Evolutionary conservation across 495 filamentous ascomycete genomes (phyloP), one percentile per base, ranked within the genome.

Genomic region (Daldinia childiae): DNA sequence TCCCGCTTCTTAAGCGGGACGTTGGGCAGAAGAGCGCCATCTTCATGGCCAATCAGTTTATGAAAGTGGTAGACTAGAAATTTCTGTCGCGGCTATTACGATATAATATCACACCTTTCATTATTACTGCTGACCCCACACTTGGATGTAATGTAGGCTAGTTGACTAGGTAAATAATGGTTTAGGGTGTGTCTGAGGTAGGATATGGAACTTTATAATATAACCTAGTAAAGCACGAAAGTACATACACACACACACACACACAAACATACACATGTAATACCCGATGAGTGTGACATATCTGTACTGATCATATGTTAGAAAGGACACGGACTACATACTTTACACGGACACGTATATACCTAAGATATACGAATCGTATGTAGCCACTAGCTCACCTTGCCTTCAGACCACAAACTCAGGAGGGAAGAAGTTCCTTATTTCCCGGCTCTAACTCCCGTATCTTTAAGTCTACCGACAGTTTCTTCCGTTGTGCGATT

Each of bases 21-120:
- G 21, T 68, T 38, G 36, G 50, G 61, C 63, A 67, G 62, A 76
- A 74, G 62, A 66, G 51, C 32, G 1, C 48, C n/a, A 59, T 54
- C 48, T 64, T 69, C 58, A 59, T 70, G 41, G 68, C 71, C 43
- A 76, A 76, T 66, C 71, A 73, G 55, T 76, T 64, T 66, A 78
- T 78, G 76, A 76, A 76, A 36, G 76, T 67, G 6, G 45, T 78
- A 5, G 76, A 78, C 64, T 78, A 74, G 68, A 48, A 51, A 17
- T 34, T 17, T 61, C 52, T 32, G 36, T 48, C 32, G 50, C 32
- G 26, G 55, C 45, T 59, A 41, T 39, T 60, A 26, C 51, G 36
- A 54, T 29, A 17, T 56, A 60, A 15, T 57, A 51, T 58, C 34
- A 58, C 52, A 66, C 21, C 24, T 58, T 21, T 19, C 39, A n/a